Evolutionary conservation across 164 flowering plant genomes (phyloP), one percentile per base, ranked within the genome.

Genomic region (Akebia trifoliata): DNA sequence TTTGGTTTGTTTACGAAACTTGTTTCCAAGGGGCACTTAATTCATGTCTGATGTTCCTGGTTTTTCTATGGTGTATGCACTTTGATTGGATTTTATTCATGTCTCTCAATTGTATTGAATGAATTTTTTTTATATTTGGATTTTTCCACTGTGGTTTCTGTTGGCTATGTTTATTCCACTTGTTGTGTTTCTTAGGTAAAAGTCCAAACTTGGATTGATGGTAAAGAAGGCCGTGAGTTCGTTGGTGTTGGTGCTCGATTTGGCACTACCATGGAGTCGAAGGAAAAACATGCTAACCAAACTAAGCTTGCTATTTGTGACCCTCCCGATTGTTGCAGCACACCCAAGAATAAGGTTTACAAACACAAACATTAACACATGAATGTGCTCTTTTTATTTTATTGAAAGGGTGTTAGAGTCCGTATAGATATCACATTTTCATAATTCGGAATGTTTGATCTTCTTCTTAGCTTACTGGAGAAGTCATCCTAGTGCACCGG

Each of bases 241-340:
- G 86, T 85, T 48, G 92, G 92, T 48, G 82, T 85, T 53, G 88
- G 92, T 49, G 92, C 92, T 42, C 69, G 88, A 48, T 85, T 85
- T 69, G 88, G 92, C 37, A 73, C 75, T 28, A 78, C 81, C 10
- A 69, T 85, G 71, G 82, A 78, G 60, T 74, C 87, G 12, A 81
- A 82, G 69, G 88, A 85, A 75, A 85, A 81, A 60, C 75, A 77
- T 66, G 92, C 85, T 26, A 82, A 69, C 64, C 77, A 72, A 12
- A 74, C 75, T 42, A 72, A 36, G 56, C 74, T 85, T 55, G 60
- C 77, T n/a, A 53, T 85, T 21, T 69, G 85, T 22, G 86, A 82
- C 32, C 88, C 92, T 63, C 72, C 78, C 25, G 83, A 85, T 76
- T 74, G 83, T 59, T 85, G 92, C 56, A 72, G 65, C 63, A 43